Base-by-base conservation (phyloP, 2,329 filamentous ascomycete species). In the Aureobasidium lini region DNA sequence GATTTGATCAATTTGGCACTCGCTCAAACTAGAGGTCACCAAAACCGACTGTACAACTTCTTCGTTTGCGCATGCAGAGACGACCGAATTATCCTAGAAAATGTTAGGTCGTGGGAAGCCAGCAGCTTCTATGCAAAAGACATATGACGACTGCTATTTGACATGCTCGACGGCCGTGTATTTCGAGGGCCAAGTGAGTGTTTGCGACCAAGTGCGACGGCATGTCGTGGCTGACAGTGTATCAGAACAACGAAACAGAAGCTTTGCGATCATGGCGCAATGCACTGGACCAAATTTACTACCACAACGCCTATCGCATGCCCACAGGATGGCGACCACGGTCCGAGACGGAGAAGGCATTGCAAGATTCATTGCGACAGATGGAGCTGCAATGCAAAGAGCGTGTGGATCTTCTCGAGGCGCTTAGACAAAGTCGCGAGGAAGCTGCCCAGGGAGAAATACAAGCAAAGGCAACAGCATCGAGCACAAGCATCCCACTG, bases 121-220 rank as follows among this genome's bases (percentile, higher is more conserved):
- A 63, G 81, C 85, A 70, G 85, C 88, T 74, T 85, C 85, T 63
- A 84, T 96, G 73, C 93, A 97, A 77, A 96, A 96, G 82, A 95
- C 91, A 59, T 97, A 97, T 76, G 93, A 97, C 77, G 91, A 97
- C 74, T 92, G 89, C 74, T 96, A 96, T 76, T 77, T 96, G 67
- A 91, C 88, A 70, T 96, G 92, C 75, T 96, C 92, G 13, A 97
- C 92, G 1, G 93, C 93, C 40, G 89, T 96, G 57, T 96, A 96
- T 76, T 96, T 96, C 73, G 94, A 99, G 77, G 85, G 87, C 71
- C 88, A 95, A 84, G 91, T 42, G 18, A 13, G 50, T 31, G 23
- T 44, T n/a, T 31, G n/a, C 18, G 9, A 23, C 5, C 5, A 29
- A 40, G 28, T n/a, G 39, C 29, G 8, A 18, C 16, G 15, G 23